A percentile compares a stretch with the other conserved stretches of the same genome.
phyloP scores from a whole-genome alignment of 2,329 filamentous ascomycete genomes.

The Arthrobotrys sinensis region DNA sequence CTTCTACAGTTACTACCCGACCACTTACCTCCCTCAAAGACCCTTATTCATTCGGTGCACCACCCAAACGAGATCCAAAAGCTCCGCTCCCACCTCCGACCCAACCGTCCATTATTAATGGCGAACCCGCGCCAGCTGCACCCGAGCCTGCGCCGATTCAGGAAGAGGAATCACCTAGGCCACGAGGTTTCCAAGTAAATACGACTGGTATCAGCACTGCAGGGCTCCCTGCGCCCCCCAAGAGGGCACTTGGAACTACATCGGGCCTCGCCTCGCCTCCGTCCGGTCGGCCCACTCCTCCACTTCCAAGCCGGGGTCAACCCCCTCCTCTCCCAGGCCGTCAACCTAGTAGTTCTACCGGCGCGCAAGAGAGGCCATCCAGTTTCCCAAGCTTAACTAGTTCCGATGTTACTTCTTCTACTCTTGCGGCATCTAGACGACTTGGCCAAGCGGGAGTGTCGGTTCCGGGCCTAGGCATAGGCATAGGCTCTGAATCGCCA shows the following conservation, averaged over 20 bases:
- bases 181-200: slow-evolving; percentile 78
- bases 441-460: slow-evolving; percentile 82
- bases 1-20: slow-evolving; percentile 69
- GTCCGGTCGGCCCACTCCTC: slow-evolving; percentile 59
- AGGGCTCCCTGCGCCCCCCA: slow-evolving; percentile 80
- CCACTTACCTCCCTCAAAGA: slow-evolving; percentile 82
- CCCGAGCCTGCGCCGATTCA: slow-evolving; percentile 66
- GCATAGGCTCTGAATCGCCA: slow-evolving; percentile 73
- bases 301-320: slow-evolving; percentile 62
- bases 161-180: slow-evolving; percentile 69
- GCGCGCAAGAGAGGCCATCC: slow-evolving; percentile 65
- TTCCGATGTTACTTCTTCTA: slow-evolving; percentile 61
- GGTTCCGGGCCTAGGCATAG: slow-evolving; percentile 84
- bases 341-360: slow-evolving; percentile 62
- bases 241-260: slow-evolving; percentile 65
- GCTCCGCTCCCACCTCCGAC: slow-evolving; percentile 67
- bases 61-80: slow-evolving; percentile 77
- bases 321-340: slow-evolving; percentile 65
- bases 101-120: slow-evolving; percentile 23
- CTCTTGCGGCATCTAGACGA: slow-evolving; percentile 74
- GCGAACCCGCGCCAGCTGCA: slow-evolving; percentile 65
- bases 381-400: slow-evolving; percentile 64
- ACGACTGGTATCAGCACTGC: slow-evolving; percentile 80
- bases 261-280: slow-evolving; percentile 61
- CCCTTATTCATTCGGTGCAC: slow-evolving; percentile 83